These are phyloP conservation scores for Anacardium occidentale DNA, from an alignment of 345 rosid genomes.

Conservation along the genomic window DNA sequence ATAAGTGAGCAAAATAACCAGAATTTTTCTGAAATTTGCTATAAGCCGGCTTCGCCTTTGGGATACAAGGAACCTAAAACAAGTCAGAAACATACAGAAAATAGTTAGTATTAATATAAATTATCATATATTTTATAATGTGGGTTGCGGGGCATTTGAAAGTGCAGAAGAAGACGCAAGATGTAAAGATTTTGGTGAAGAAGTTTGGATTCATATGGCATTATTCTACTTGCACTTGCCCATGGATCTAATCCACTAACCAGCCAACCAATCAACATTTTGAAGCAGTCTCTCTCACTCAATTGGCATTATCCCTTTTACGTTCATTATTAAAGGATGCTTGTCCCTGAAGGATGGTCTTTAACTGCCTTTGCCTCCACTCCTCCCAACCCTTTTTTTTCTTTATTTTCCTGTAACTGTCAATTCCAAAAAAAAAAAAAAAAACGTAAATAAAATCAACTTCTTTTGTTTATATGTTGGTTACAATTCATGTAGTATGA, in stretches of 20 bases:
- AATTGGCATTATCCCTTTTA: slow-evolving; percentile 16
- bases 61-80: neutral
- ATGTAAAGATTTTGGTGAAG: slow-evolving; percentile 33
- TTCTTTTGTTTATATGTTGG: neutral
- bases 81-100: slow-evolving; percentile 11
- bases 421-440: neutral
- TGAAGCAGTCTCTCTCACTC: slow-evolving; percentile 21
- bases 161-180: slow-evolving; percentile 22
- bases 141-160: slow-evolving; percentile 16
- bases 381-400: slow-evolving; percentile 17
- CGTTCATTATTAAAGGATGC: slow-evolving; percentile 26
- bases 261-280: slow-evolving; percentile 16
- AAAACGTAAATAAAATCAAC: neutral
- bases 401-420: slow-evolving; percentile 7
- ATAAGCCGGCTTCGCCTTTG: neutral
- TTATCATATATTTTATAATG: neutral
- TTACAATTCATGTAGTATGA: neutral
- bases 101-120: neutral
- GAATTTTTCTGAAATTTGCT: neutral
- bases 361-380: slow-evolving; percentile 34
- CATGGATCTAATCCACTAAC: slow-evolving; percentile 28
- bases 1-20: neutral
- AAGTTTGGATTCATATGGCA: slow-evolving; percentile 24
- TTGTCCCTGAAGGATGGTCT: slow-evolving; percentile 26
- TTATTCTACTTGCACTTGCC: slow-evolving; percentile 26